These are phyloP conservation scores for Calonectria montana DNA, from an alignment of 2,329 filamentous ascomycete genomes.

Conservation along the genomic window DNA sequence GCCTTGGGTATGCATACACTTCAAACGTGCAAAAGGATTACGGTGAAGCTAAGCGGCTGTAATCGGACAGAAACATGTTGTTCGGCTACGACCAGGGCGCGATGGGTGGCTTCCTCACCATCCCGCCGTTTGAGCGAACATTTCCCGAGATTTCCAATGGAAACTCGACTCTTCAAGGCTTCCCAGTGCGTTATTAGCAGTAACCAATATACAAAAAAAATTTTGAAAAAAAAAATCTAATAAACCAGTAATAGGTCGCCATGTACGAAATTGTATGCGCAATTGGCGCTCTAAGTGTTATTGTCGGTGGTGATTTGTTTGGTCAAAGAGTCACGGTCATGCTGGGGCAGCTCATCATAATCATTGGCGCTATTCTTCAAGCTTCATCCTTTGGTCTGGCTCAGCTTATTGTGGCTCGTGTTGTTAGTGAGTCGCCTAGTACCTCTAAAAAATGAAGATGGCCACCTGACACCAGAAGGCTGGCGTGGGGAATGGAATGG, in stretches of 20 bases:
- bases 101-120: not conserved
- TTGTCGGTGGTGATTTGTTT: not conserved
- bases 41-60: not conserved
- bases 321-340: not conserved
- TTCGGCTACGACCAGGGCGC: not conserved
- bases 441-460: not conserved
- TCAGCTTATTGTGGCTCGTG: not conserved
- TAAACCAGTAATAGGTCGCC: not conserved
- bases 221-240: not conserved
- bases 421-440: not conserved
- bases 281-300: not conserved
- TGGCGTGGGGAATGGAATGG: not conserved
- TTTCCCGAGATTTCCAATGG: conserved; percentile 2
- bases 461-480: not conserved
- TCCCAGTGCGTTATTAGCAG: not conserved
- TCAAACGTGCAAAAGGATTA: not conserved
- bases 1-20: not conserved
- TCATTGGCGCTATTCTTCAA: not conserved
- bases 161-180: not conserved
- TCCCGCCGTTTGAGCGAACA: not conserved
- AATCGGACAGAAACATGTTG: not conserved
- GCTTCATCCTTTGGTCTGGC: not conserved
- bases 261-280: not conserved
- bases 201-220: too few relatives aligned
- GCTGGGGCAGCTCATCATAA: not conserved